Base-by-base conservation (phyloP, 352 stramenopile genomes). In the Pythium dissotocum region DNA sequence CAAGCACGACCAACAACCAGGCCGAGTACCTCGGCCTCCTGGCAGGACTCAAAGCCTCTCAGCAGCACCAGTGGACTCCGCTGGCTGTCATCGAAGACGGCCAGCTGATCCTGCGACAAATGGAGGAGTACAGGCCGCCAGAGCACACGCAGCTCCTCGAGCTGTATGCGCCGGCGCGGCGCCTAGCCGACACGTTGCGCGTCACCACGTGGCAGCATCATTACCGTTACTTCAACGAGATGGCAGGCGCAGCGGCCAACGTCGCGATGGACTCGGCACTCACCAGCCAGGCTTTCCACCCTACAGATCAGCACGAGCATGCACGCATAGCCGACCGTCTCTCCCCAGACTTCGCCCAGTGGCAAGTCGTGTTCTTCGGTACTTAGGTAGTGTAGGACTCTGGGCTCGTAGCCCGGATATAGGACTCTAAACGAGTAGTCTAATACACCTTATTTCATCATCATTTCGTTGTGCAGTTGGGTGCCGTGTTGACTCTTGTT, bases 1-100 rank as follows among this genome's bases (percentile, higher is more conserved):
- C 21, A 30, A 52, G 13, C 7, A 55, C 49, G 9, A 67, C 49
- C 24, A 67, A 62, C 52, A 67, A 62, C n/a, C 13, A 35, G 48
- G 61, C 53, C 13, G 53, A 61, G 30, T 61, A 67, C 51, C 1
- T 26, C 10, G 61, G 38, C 10, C 38, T 67, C 3, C 14, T 61
- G 4, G 36, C 28, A 1, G 61, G 61, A 14, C 38, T 67, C 8
- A 3, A 26, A 9, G 35, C 1, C 9, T 33, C 51, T 16, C 24
- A 44, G 16, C 12, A 42, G 7, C 6, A 52, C 32, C 3, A 21
- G 18, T 52, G 30, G 49, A 26, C 16, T 6, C 21, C 32, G 7
- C 26, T 64, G 2, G 21, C 32, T 18, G 51, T 67, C 7, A 28
- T 63, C 24, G 63, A 54, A 2, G 55, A 58, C 55, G 59, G 40